Evolutionary conservation across 768 basidiomycete species (phyloP).

Genomic region (Kondoa malvinella): DNA sequence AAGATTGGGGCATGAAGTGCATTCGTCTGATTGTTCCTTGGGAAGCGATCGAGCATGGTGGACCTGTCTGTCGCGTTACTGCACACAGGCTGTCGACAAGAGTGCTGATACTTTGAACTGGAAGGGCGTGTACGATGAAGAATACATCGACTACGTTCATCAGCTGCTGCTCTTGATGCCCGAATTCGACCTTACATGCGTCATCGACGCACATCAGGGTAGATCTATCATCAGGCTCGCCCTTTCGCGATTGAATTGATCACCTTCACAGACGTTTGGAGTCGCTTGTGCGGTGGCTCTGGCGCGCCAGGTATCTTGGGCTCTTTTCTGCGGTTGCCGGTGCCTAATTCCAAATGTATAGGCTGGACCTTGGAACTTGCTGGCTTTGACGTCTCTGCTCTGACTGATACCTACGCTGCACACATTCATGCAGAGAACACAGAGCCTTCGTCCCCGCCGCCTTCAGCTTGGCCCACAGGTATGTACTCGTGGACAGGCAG

Average conservation of each 20-base stretch:
- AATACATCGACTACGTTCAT: slow-evolving; percentile 65
- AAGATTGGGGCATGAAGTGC: slow-evolving; percentile 23
- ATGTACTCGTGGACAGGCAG: no score
- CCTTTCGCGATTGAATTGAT: neutral
- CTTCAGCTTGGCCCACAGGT: slow-evolving; percentile 32
- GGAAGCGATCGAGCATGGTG: slow-evolving; percentile 90
- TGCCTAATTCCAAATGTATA: no score
- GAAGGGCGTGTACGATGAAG: slow-evolving; percentile 67
- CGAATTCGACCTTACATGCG: slow-evolving; percentile 53
- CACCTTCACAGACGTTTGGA: slow-evolving; percentile 55
- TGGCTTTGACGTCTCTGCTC: slow-evolving; percentile 62
- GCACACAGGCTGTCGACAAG: neutral
- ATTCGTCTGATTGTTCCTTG: slow-evolving; percentile 88
- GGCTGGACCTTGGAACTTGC: slow-evolving; percentile 69
- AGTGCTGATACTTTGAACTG: slow-evolving; percentile 38
- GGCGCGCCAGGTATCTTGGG: slow-evolving; percentile 56
- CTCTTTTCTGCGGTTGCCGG: neutral
- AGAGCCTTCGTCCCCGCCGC: slow-evolving; percentile 20
- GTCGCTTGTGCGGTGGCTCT: slow-evolving; percentile 80
- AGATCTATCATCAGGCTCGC: neutral
- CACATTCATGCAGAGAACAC: slow-evolving; percentile 63
- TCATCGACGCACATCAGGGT: slow-evolving; percentile 71
- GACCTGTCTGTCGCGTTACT: slow-evolving; percentile 27
- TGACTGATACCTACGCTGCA: slow-evolving; percentile 71
- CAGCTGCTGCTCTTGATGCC: slow-evolving; percentile 51